Conservation (phyloP, 192 early-diverging fungal species). For the Rhizophagus clarus region DNA sequence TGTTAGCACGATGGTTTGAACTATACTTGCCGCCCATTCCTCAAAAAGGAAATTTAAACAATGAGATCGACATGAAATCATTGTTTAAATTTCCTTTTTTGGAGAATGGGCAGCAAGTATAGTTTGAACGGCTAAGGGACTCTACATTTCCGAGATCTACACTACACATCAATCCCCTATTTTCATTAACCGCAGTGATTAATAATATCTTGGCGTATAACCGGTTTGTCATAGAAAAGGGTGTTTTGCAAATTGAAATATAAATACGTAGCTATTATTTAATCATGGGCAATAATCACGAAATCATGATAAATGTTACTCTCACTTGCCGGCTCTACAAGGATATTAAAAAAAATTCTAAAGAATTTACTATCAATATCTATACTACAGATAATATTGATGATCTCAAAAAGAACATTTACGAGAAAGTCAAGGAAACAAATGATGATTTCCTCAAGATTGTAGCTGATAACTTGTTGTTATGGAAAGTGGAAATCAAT, state of each 20-base stretch:
- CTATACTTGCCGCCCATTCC: too few relatives aligned
- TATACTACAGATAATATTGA: not conserved
- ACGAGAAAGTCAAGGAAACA: not conserved
- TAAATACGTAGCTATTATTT: not conserved
- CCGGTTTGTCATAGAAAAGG: too few relatives aligned
- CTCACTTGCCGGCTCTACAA: not conserved
- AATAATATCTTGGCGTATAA: too few relatives aligned
- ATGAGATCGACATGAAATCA: too few relatives aligned
- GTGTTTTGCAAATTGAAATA: not conserved
- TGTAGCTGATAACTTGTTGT: not conserved
- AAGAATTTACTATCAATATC: not conserved
- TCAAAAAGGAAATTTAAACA: too few relatives aligned
- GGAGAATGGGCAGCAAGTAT: too few relatives aligned
- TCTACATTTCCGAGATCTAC: too few relatives aligned
- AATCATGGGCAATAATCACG: not conserved
- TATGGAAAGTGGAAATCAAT: not conserved
- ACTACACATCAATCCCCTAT: too few relatives aligned
- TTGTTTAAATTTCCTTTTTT: too few relatives aligned
- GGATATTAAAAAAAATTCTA: not conserved
- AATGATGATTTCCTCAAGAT: not conserved
- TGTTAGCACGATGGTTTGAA: too few relatives aligned
- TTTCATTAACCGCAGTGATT: too few relatives aligned
- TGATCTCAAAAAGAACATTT: not conserved
- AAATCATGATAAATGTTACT: not conserved
- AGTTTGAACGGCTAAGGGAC: too few relatives aligned